Evolutionary conservation across 176 grass and related monocot genomes (phyloP).

Genomic region (Dactylis glomerata): DNA sequence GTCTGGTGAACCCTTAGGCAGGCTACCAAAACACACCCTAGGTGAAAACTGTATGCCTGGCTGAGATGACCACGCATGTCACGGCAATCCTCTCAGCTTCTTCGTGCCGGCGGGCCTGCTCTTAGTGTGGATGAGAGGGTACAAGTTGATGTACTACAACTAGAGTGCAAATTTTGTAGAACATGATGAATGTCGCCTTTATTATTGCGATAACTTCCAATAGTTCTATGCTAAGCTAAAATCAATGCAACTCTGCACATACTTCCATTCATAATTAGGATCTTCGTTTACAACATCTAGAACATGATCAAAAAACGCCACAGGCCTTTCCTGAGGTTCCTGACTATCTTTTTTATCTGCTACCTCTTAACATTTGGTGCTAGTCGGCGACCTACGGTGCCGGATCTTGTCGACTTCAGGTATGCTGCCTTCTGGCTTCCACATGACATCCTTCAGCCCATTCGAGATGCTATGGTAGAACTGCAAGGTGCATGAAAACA

Average conservation of each 20-base stretch:
- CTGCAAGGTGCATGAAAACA: conserved; percentile 26
- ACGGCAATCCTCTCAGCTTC: too few relatives aligned
- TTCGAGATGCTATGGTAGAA: conserved; percentile 80
- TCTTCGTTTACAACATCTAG: not conserved
- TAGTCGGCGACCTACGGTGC: not conserved
- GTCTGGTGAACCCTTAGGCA: too few relatives aligned
- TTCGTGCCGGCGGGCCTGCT: not conserved
- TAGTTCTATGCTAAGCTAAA: not conserved
- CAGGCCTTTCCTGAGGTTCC: not conserved
- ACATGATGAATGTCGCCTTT: not conserved
- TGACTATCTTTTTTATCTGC: conserved; percentile 17
- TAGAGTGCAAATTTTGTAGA: not conserved
- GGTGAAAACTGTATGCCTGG: too few relatives aligned
- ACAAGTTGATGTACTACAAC: not conserved
- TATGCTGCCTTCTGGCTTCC: conserved; percentile 56
- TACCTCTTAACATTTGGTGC: conserved; percentile 16
- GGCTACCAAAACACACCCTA: too few relatives aligned
- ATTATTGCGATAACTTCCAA: not conserved
- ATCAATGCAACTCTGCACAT: conserved; percentile 8
- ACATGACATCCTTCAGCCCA: conserved; percentile 85
- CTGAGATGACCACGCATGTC: too few relatives aligned
- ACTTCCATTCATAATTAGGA: conserved; percentile 20
- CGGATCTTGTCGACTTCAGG: conserved; percentile 22
- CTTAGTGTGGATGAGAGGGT: not conserved
- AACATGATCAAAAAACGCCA: not conserved